Evolutionary conservation across 139 green algal genomes (phyloP).

Genomic region (Chlorella sp.): DNA sequence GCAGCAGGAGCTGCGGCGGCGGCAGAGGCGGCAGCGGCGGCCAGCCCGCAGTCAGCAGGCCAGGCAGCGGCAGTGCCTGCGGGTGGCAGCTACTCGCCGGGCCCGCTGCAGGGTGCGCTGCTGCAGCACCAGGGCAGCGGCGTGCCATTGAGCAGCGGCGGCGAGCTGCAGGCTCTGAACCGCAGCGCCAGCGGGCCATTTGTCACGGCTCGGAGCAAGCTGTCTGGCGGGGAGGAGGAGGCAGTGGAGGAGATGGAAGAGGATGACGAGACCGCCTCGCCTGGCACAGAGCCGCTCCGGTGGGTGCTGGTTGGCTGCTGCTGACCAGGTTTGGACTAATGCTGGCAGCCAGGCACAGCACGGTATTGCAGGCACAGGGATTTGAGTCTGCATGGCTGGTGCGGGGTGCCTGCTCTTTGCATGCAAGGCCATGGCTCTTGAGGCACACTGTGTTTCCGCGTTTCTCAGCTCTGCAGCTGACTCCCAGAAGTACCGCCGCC

Average conservation of each 20-base stretch:
- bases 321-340: too few relatives aligned
- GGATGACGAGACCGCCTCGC: background rate
- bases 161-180: background rate
- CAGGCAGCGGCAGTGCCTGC: background rate
- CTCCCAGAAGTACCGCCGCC: too few relatives aligned
- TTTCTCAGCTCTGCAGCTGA: background rate
- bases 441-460: too few relatives aligned
- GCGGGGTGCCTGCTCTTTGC: background rate
- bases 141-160: background rate
- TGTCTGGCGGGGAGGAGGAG: background rate
- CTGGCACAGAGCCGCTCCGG: background rate
- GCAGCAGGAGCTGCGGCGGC: background rate
- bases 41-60: background rate
- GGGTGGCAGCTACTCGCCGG: background rate
- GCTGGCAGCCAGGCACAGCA: too few relatives aligned
- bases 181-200: background rate
- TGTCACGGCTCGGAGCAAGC: background rate
- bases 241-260: background rate
- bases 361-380: too few relatives aligned
- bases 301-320: too few relatives aligned
- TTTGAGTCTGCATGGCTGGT: background rate
- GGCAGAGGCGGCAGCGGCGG: background rate
- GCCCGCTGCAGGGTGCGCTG: constrained; percentile 12
- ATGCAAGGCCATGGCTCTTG: too few relatives aligned
- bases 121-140: background rate